Conservation (phyloP, 73 alveolate genomes). For the Tetrahymena thermophila region DNA sequence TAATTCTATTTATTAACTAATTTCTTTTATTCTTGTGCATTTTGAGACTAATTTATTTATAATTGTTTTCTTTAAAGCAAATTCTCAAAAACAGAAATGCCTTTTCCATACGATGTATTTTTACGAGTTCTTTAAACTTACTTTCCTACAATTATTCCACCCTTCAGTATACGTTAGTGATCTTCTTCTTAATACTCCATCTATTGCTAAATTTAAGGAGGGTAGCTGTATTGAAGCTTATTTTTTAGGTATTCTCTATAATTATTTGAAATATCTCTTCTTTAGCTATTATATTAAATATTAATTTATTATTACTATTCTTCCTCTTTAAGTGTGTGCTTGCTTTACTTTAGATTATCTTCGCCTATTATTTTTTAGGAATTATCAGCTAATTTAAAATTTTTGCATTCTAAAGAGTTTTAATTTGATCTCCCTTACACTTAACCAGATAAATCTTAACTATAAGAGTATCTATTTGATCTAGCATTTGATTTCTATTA, state of each 20-base stretch:
- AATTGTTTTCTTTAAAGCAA: background rate
- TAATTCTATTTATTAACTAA: background rate
- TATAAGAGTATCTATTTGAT: background rate
- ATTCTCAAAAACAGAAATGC: background rate
- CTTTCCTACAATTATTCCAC: background rate
- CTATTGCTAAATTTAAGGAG: background rate
- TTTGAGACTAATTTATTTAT: background rate
- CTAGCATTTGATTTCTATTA: background rate
- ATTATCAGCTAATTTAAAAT: background rate
- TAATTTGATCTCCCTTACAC: background rate
- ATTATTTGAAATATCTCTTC: background rate
- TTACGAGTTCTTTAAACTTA: background rate
- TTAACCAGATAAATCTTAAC: background rate
- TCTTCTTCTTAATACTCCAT: background rate
- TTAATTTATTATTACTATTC: background rate
- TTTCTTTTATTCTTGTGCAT: background rate
- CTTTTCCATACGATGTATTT: background rate
- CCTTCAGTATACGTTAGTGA: background rate
- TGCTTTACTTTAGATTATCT: background rate
- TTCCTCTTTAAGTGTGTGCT: background rate
- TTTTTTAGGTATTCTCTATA: background rate
- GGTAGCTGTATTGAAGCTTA: background rate
- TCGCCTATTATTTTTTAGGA: background rate
- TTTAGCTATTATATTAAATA: background rate
- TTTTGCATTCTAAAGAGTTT: background rate